A percentile compares a stretch with the other conserved stretches of the same genome.
Conservation (phyloP, 495 filamentous ascomycete genomes). For the Pseudoneurospora amorphoporcata region DNA sequence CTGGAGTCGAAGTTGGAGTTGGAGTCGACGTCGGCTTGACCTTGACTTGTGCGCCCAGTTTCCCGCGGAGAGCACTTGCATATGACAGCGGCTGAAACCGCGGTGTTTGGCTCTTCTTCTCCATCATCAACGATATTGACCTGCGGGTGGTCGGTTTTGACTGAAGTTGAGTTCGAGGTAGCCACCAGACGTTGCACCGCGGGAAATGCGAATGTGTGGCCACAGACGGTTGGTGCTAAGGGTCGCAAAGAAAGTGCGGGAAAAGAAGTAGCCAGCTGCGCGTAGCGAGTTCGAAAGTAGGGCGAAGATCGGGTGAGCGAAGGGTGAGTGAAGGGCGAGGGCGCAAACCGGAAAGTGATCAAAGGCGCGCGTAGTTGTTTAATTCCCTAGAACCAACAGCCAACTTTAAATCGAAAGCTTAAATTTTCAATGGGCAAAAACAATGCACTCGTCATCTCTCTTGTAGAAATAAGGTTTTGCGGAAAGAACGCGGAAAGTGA, state of each 20-base stretch:
- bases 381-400: background rate
- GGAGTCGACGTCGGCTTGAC: background rate
- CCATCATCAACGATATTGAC: background rate
- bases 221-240: background rate
- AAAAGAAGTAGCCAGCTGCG: background rate
- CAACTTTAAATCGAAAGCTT: background rate
- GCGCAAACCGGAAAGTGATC: background rate
- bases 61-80: background rate
- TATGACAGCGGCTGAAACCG: background rate
- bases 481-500: background rate
- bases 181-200: background rate
- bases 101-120: background rate
- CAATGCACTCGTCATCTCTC: background rate
- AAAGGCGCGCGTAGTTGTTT: background rate
- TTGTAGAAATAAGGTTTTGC: background rate
- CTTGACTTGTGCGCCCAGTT: background rate
- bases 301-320: background rate
- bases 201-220: background rate
- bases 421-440: background rate
- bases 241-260: background rate
- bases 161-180: background rate
- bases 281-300: background rate
- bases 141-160: background rate
- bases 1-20: background rate
- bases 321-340: background rate